A percentile compares a stretch with the other conserved stretches of the same genome.
These are phyloP conservation scores for Yamadazyma aaseri DNA, from an alignment of 1,139 yeast genomes.

Conservation along the genomic window DNA sequence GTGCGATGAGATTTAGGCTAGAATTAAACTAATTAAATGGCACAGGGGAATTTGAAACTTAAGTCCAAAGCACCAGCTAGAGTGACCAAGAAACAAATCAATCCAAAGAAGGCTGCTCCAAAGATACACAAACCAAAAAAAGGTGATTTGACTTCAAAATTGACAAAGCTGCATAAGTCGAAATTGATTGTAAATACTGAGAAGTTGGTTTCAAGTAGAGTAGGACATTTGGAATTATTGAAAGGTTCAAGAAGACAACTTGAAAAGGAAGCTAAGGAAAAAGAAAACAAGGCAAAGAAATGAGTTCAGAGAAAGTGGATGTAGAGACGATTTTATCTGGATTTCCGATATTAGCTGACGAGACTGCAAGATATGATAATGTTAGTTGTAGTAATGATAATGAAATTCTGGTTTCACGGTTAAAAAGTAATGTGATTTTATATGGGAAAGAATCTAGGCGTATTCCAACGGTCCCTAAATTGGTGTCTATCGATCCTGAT, in stretches of 20 bases:
- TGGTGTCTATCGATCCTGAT: slow-evolving; percentile 34
- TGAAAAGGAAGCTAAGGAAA: slow-evolving; percentile 52
- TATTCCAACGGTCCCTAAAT: slow-evolving; percentile 21
- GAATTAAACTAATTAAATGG: slow-evolving; percentile 33
- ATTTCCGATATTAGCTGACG: slow-evolving; percentile 10
- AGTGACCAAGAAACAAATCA: slow-evolving; percentile 52
- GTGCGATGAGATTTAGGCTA: slow-evolving; percentile 5
- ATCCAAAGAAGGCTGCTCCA: slow-evolving; percentile 72
- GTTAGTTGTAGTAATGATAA: background rate
- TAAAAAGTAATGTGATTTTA: slow-evolving; percentile 6
- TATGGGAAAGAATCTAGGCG: slow-evolving; percentile 3
- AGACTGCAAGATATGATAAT: background rate
- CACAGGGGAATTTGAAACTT: slow-evolving; percentile 54
- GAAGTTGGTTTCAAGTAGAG: slow-evolving; percentile 79
- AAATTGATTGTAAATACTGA: slow-evolving; percentile 76
- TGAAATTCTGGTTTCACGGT: slow-evolving; percentile 1
- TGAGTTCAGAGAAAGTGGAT: slow-evolving; percentile 11
- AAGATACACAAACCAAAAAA: slow-evolving; percentile 70
- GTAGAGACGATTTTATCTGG: slow-evolving; percentile 16
- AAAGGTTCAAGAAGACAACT: slow-evolving; percentile 89
- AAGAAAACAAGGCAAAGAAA: slow-evolving; percentile 16
- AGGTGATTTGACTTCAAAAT: slow-evolving; percentile 44
- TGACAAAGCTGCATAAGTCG: slow-evolving; percentile 64
- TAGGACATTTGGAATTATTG: slow-evolving; percentile 90
- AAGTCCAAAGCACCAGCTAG: slow-evolving; percentile 48